These are phyloP conservation scores for Cryptosporidium sp. DNA, from an alignment of 169 alveolate species.

Conservation along the genomic window DNA sequence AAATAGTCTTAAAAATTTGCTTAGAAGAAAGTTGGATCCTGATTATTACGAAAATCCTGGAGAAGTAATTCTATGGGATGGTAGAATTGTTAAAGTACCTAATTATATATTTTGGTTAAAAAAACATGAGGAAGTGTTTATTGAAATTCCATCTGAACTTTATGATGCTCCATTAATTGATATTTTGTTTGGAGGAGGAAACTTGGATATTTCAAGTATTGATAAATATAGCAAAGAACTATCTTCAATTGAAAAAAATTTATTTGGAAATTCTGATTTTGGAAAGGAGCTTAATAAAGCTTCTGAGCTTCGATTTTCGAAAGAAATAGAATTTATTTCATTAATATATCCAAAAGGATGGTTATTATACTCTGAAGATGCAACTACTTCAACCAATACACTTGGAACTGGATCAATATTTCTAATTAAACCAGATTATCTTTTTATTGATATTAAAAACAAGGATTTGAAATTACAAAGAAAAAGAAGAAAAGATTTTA, in stretches of 20 bases:
- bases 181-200: conserved; percentile 17
- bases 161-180: conserved; percentile 45
- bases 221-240: neutral
- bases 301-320: neutral
- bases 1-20: neutral
- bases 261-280: neutral
- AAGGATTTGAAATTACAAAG: neutral
- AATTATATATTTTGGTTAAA: conserved; percentile 63
- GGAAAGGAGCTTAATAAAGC: neutral
- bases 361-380: conserved; percentile 64
- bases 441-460: conserved; percentile 16
- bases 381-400: conserved; percentile 31
- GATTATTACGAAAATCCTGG: conserved; percentile 54
- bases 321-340: conserved; percentile 19
- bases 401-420: conserved; percentile 61
- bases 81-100: conserved; percentile 14
- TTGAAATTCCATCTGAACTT: conserved; percentile 49
- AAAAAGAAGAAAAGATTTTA: neutral
- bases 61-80: conserved; percentile 59
- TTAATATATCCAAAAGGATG: conserved; percentile 40
- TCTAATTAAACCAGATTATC: conserved; percentile 58
- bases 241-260: neutral
- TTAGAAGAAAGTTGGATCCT: conserved; percentile 8
- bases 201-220: conserved; percentile 11
- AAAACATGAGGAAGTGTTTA: conserved; percentile 34